Conservation (phyloP, 768 basidiomycete species). For the Astraeus odoratus region DNA sequence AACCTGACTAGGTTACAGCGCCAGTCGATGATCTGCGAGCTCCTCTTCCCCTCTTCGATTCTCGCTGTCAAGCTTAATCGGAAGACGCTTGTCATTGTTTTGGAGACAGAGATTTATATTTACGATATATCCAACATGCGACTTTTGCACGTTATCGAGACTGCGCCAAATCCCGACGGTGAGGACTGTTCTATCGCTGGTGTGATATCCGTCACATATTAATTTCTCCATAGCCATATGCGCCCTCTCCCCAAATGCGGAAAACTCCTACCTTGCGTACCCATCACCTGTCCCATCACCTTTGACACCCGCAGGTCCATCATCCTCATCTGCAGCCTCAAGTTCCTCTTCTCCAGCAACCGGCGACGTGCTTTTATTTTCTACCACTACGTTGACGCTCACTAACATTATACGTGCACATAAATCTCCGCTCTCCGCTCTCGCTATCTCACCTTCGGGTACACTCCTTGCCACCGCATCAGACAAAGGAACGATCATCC, state of each 20-base stretch:
- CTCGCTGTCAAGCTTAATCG: slow-evolving; percentile 97
- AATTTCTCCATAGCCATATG: slow-evolving; percentile 65
- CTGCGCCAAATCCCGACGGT: slow-evolving; percentile 94
- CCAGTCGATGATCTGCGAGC: slow-evolving; percentile 98
- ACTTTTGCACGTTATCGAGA: slow-evolving; percentile 94
- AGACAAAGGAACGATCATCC: slow-evolving; percentile 94
- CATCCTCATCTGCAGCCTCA: slow-evolving; percentile 32
- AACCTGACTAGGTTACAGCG: slow-evolving; percentile 41
- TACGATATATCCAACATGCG: slow-evolving; percentile 99
- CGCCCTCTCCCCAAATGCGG: slow-evolving; percentile 89
- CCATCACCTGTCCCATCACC: slow-evolving; percentile 91
- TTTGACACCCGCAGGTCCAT: slow-evolving; percentile 45
- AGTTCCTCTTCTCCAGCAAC: slow-evolving; percentile 37
- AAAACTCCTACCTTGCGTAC: slow-evolving; percentile 92
- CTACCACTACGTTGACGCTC: slow-evolving; percentile 84
- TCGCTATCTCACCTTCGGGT: slow-evolving; percentile 81
- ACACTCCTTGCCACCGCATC: slow-evolving; percentile 89
- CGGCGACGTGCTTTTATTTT: slow-evolving; percentile 92
- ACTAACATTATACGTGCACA: slow-evolving; percentile 97
- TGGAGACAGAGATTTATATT: slow-evolving; percentile 97
- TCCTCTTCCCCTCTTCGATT: slow-evolving; percentile 94
- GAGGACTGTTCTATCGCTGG: slow-evolving; percentile 10
- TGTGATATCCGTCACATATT: slow-evolving; percentile 1
- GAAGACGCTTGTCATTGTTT: slow-evolving; percentile 90
- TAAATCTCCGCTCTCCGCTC: slow-evolving; percentile 84